Evolutionary conservation across 2,329 filamentous ascomycete genomes (phyloP).

Genomic region (Tolypocladium nubicola): DNA sequence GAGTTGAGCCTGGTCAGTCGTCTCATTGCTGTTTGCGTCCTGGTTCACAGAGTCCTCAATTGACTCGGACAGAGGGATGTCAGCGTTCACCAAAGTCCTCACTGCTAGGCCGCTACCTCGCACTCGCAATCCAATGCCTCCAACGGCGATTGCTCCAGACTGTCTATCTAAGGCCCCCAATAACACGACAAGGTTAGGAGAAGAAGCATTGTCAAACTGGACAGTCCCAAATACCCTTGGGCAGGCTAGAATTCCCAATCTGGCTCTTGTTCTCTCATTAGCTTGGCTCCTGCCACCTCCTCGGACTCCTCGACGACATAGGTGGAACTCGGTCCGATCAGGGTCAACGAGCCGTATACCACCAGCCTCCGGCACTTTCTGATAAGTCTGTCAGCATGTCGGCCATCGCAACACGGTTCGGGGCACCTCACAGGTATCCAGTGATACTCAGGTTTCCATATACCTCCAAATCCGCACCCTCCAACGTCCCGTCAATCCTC

Average conservation of each 20-base stretch:
- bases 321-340: conserved; percentile 32
- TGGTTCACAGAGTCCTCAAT: background rate
- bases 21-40: background rate
- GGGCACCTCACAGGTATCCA: conserved; percentile 27
- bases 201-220: background rate
- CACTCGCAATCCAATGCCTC: background rate
- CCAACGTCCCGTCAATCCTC: conserved; percentile 29
- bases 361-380: conserved; percentile 31
- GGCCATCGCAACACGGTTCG: background rate
- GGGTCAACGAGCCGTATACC: conserved; percentile 34
- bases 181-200: background rate
- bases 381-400: conserved; percentile 4
- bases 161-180: background rate
- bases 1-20: background rate
- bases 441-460: conserved; percentile 35
- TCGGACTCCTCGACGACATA: conserved; percentile 32
- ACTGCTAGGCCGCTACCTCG: background rate
- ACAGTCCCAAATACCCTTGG: background rate
- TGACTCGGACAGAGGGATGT: background rate
- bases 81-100: background rate
- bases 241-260: conserved; percentile 25
- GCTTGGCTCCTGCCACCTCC: conserved; percentile 30
- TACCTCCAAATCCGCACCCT: conserved; percentile 33
- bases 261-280: conserved; percentile 28
- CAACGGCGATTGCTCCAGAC: background rate